Base-by-base conservation (phyloP, 768 basidiomycete genomes). In the Lentinula sp. region DNA sequence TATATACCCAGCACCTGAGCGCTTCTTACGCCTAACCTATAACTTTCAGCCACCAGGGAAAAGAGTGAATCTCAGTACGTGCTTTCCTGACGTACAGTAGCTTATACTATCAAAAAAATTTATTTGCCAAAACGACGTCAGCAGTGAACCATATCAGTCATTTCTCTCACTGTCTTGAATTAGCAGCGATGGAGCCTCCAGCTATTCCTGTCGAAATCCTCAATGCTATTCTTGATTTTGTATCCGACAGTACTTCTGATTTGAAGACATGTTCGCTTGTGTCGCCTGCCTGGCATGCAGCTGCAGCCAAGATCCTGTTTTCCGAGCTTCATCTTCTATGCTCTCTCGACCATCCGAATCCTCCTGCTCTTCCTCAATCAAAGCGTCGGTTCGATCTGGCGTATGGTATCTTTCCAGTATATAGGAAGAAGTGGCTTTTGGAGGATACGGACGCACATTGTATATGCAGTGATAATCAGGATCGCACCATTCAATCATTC, bases 191-290 rank as follows among this genome's bases (percentile, higher is more conserved):
- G 15, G 28, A 8, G 37, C 12, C 13, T 39, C 18, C 41, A 15
- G 18, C 39, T 41, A 6, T 56, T 6, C 55, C 55, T 15, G 28
- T 16, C 12, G 55, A 56, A n/a, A 56, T 56, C 15, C 41, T 56
- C 23, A 42, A 20, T 28, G 6, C 16, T 10, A 33, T 56, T 18
- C 3, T 56, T 8, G 55, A 56, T 8, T 13, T 43, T 12, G 32
- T 56, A 28, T 56, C 55, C 28, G 42, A 56, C 28, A 39, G 32
- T n/a, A 28, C 37, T 9, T 9, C 41, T 8, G 37, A 37, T 56
- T 43, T 56, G 41, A 56, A 45, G 23, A 20, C 55, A 15, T 56
- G 55, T 56, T 56, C 55, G 55, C 55, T 56, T 33, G 41, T 56
- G 18, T 56, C 55, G 6, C 15, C 41, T 15, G 20, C 55, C 12